Evolutionary conservation across 192 early-diverging fungal species (phyloP), one percentile per base, ranked within the genome.

Genomic region (Coemansia sp.): DNA sequence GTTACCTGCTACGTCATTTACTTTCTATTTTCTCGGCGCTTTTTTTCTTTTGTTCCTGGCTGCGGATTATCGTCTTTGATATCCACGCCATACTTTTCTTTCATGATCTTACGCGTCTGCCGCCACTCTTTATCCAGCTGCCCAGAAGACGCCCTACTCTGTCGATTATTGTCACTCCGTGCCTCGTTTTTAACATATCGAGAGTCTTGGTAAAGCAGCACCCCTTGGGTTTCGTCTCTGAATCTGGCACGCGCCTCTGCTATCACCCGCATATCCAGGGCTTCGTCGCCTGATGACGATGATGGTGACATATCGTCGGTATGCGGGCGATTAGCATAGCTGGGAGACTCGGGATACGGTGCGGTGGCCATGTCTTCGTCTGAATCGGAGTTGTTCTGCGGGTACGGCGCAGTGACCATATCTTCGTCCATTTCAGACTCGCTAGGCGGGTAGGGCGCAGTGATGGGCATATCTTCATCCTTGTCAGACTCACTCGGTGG

Each of bases 341-440:
- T 53, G 15, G 37, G 37, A 15, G 67, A 53, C 60, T 18, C 36
- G 17, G 67, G 58, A 22, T 61, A 69, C 15, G 51, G 65, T 6
- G 39, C 55, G 2, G 36, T 58, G 15, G 32, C 55, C 17, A 8
- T 6, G 1, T 64, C 64, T 12, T 20, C 64, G 2, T 65, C 48
- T 28, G 22, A 28, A 28, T 28, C 66, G 15, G 39, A 60, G 0
- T 39, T 61, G 39, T 5, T 11, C 9, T 5, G 7, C 18, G 72
- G 72, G 51, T 74, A 74, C 5, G 66, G 72, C 36, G 60, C 68
- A 20, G 51, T 64, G 1, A 75, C 67, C 22, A 28, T 28, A 28
- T 28, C 22, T 28, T 28, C 22, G 22, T 28, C 22, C 22, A 28
- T 28, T 61, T 11, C 35, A 60, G 8, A 35, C 5, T 48, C 62